Conservation (phyloP, 495 filamentous ascomycete genomes). For the Coniosporium apollinis region DNA sequence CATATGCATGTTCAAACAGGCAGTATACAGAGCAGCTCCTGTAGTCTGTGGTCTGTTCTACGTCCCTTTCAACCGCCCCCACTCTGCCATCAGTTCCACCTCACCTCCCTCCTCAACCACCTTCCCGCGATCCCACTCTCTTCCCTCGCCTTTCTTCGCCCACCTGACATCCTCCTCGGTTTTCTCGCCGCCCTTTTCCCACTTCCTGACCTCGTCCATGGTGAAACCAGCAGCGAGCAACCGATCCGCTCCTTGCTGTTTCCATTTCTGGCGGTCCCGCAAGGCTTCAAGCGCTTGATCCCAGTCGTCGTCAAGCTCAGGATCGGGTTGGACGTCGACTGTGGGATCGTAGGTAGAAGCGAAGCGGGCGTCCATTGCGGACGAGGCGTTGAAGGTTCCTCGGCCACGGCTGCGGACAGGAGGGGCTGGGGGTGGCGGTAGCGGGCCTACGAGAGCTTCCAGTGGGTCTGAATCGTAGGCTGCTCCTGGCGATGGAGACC, state of each 20-base stretch:
- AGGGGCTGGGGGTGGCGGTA: constrained; percentile 36
- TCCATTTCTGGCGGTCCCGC: constrained; percentile 72
- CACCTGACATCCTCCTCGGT: constrained; percentile 54
- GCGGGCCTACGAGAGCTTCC: constrained; percentile 66
- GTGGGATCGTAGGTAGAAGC: constrained; percentile 59
- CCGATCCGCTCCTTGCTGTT: constrained; percentile 57
- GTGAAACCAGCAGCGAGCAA: constrained; percentile 64
- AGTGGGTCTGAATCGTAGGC: constrained; percentile 54
- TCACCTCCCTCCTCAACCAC: constrained; percentile 48
- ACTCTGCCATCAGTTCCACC: constrained; percentile 32
- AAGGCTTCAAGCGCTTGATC: constrained; percentile 65
- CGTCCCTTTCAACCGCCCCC: constrained; percentile 8
- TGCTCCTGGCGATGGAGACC: constrained; percentile 2
- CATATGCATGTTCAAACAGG: too few species aligned
- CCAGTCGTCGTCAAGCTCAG: constrained; percentile 50
- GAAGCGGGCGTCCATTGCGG: constrained; percentile 68
- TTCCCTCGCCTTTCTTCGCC: constrained; percentile 59
- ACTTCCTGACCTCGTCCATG: constrained; percentile 57
- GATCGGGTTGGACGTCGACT: constrained; percentile 45
- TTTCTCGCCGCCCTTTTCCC: constrained; percentile 54
- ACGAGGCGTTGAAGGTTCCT: constrained; percentile 36
- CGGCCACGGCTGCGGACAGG: constrained; percentile 53
- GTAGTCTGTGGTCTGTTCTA: too few species aligned
- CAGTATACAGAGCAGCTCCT: too few species aligned
- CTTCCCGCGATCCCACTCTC: constrained; percentile 87